Percentiles rank a stretch among this genome's conserved stretches.
phyloP scores from a whole-genome alignment of 2,329 filamentous ascomycete species.

The Colletotrichum tropicicola region DNA sequence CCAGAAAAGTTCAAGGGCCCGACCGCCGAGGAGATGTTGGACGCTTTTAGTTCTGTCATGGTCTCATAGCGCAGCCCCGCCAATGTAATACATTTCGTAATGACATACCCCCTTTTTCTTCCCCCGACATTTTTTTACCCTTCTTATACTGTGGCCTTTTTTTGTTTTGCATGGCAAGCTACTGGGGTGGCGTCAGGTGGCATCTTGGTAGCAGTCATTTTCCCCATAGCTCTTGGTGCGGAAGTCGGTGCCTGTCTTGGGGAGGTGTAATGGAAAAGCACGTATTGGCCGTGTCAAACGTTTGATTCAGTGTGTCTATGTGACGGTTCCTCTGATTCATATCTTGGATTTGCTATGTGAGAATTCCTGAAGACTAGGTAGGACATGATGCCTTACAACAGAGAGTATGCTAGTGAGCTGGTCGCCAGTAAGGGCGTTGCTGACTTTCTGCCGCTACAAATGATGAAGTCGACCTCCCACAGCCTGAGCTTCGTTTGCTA shows the following conservation, averaged over 20 bases:
- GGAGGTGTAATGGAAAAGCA: conserved; percentile 13
- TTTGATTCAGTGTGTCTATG: neutral
- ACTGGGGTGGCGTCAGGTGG: conserved; percentile 19
- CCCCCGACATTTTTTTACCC: neutral
- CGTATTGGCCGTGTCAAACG: neutral
- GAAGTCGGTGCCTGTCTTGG: neutral
- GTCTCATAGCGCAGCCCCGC: conserved; percentile 42
- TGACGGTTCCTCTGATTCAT: too few relatives aligned
- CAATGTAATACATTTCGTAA: conserved; percentile 16
- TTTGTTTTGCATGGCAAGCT: conserved; percentile 23
- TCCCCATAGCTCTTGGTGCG: neutral
- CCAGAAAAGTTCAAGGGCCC: conserved; percentile 50
- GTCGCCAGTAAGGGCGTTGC: too few relatives aligned
- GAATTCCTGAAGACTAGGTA: too few relatives aligned
- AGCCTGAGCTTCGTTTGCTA: too few relatives aligned
- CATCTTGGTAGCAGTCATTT: conserved; percentile 24
- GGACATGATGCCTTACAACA: too few relatives aligned
- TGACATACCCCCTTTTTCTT: conserved; percentile 19
- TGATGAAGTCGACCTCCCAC: too few relatives aligned
- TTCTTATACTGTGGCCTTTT: neutral
- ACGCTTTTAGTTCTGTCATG: conserved; percentile 66
- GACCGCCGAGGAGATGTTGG: conserved; percentile 60
- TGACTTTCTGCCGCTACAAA: too few relatives aligned
- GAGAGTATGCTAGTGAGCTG: too few relatives aligned
- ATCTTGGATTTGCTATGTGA: too few relatives aligned